Evolutionary conservation across 495 filamentous ascomycete species (phyloP), one percentile per base, ranked within the genome.

Genomic region (Choiromyces venosus): DNA sequence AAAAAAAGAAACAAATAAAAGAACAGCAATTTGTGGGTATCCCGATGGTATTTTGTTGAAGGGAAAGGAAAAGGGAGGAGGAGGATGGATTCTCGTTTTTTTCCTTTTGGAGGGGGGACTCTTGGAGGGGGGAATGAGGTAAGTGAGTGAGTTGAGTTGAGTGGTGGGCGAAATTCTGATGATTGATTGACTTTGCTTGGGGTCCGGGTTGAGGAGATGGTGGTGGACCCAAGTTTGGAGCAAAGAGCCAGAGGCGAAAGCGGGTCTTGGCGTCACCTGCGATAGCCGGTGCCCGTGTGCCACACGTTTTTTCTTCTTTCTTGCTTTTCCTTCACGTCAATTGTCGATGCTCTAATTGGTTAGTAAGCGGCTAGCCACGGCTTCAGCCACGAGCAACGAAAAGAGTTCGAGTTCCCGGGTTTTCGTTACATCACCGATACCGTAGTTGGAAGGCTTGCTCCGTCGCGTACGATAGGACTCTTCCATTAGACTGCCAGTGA

Each of bases 151-250:
- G 39, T 44, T 70, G 67, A 61, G 40, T 46, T 68, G 66, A 71
- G n/a, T 42, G 40, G 68, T 64, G 42, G 73, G 73, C 35, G 37
- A 66, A 69, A 72, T 70, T 73, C 71, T 56, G 37, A 40, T 76
- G 75, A 77, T 74, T 74, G 75, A 74, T 74, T 77, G 74, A 76
- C 71, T 66, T 10, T 44, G 69, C 75, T 77, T 73, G 75, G 74
- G 12, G 52, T 61, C 18, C 52, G 0, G 52, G 52, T 61, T 61
- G 52, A 33, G 21, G 44, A 52, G 44, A 9, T 10, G 42, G 42
- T 61, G 4, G 52, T 61, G 52, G 52, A 25, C 5, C n/a, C 46
- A 25, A 56, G n/a, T n/a, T n/a, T 56, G 4, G 46, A 61, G 52
- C 52, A 16, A 33, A 61, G 52, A 5, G 25, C 52, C 52, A 61